phyloP scores from a whole-genome alignment of 73 alveolate genomes.

The Blepharisma stoltei region DNA sequence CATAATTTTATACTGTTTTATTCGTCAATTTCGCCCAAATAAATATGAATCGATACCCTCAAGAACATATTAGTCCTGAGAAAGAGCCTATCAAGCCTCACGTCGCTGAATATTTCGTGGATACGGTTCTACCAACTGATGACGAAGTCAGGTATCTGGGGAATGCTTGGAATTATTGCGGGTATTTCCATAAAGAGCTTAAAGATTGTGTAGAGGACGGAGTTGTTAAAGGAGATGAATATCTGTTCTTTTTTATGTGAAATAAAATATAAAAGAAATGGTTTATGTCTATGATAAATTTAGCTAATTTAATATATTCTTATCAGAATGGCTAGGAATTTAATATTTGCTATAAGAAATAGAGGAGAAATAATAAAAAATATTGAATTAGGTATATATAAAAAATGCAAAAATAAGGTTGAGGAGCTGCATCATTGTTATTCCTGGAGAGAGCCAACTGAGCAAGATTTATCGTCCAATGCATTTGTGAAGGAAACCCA shows the following conservation, averaged over 20 bases:
- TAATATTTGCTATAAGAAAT: no score
- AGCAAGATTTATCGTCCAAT: background rate
- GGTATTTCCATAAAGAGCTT: constrained; percentile 19
- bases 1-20: no score
- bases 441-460: constrained; percentile 23
- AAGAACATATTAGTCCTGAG: no score
- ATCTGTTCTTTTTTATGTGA: no score
- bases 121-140: background rate
- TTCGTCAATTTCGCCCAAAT: no score
- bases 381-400: no score
- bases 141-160: constrained; percentile 15
- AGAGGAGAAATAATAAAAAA: no score
- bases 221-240: background rate
- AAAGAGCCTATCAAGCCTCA: constrained; percentile 20
- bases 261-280: no score
- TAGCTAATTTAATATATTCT: no score
- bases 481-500: constrained; percentile 3
- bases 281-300: no score
- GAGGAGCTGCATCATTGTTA: constrained; percentile 18
- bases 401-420: background rate
- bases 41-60: no score
- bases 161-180: constrained; percentile 14
- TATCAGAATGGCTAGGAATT: no score
- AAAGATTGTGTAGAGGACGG: constrained; percentile 8
- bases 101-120: background rate